Evolutionary conservation across 371 early-diverging fungal species (phyloP), one percentile per base, ranked within the genome.

Genomic region (Blastocladiella emersonii): DNA sequence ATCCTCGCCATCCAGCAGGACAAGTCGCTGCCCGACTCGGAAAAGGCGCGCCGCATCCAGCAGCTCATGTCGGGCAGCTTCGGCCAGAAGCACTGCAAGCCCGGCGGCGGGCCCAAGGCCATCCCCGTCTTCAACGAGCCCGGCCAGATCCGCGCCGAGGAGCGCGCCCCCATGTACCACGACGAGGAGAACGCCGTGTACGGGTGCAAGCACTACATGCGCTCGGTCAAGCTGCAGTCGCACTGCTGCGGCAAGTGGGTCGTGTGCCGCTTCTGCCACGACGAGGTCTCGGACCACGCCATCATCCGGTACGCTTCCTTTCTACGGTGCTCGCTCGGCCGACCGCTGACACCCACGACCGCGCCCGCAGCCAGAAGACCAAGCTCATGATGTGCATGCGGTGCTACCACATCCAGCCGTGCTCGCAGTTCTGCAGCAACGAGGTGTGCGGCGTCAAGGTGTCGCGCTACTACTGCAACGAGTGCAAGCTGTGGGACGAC

Each of bases 251-350:
- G 83, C 53, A 78, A 78, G 62, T 92, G 91, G 84, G 86, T 81
- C 64, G 74, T 91, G 30, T 99, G 99, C 72, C 83, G 98, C 56
- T 89, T 96, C 67, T 99, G 99, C 72, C 99, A 99, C 70, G 93
- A 98, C 70, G 91, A 92, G 49, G 81, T 68, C 0, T 80, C 82
- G 56, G 86, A 86, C 66, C 99, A 98, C 78, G 72, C 77, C 27
- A 89, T 97, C 67, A 82, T 90, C 53, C 69, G 96, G 91, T 89
- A 80, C 56, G 63, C 49, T 39, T 3, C 51, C 13, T 15, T 48
- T 66, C 44, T 48, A 44, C 48, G 23, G 36, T 57, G 12, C 19
- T 41, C 27, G n/a, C 13, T 41, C 43, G 43, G 32, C 32, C 35
- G 43, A 0, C 35, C 13, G 19, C 49, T 57, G 25, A 19, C 17